These are phyloP conservation scores for Fusarium longipes DNA, from an alignment of 2,329 filamentous ascomycete genomes.

Conservation along the genomic window DNA sequence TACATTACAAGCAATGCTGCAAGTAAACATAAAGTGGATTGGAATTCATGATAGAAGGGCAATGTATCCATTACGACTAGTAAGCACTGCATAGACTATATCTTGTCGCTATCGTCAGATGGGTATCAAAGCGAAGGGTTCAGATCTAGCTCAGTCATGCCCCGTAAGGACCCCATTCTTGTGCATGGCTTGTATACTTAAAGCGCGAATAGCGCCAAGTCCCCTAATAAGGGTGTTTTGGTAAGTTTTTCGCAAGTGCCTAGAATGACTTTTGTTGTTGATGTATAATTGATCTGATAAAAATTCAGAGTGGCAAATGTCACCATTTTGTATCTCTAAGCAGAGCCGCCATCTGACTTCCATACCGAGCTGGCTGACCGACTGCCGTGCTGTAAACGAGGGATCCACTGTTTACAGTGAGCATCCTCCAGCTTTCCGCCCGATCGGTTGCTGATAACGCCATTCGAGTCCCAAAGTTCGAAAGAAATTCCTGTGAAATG, in stretches of 20 bases:
- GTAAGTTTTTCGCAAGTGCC: not conserved
- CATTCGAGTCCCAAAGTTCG: slow-evolving; percentile 42
- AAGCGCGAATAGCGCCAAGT: slow-evolving; percentile 16
- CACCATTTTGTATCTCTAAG: slow-evolving; percentile 26
- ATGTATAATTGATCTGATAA: slow-evolving; percentile 1
- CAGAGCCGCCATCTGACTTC: slow-evolving; percentile 25
- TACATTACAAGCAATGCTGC: not conserved
- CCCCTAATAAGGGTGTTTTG: slow-evolving; percentile 4
- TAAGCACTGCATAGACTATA: slow-evolving; percentile 19
- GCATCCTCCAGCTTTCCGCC: slow-evolving; percentile 28
- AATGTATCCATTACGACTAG: not conserved
- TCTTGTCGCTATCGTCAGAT: slow-evolving; percentile 18
- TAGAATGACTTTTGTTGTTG: not conserved
- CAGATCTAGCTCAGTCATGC: slow-evolving; percentile 17
- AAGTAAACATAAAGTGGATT: slow-evolving; percentile 4
- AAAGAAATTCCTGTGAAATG: slow-evolving; percentile 35
- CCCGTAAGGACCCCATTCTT: slow-evolving; percentile 34
- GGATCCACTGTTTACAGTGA: slow-evolving; percentile 36
- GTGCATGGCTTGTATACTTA: slow-evolving; percentile 30
- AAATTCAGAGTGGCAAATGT: slow-evolving; percentile 30
- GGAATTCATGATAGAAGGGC: not conserved
- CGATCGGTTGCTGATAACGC: slow-evolving; percentile 47
- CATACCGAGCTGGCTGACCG: slow-evolving; percentile 31
- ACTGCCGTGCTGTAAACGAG: slow-evolving; percentile 34
- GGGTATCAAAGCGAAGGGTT: not conserved